phyloP scores from a whole-genome alignment of 2,329 filamentous ascomycete genomes.

The Penicillium sp. region DNA sequence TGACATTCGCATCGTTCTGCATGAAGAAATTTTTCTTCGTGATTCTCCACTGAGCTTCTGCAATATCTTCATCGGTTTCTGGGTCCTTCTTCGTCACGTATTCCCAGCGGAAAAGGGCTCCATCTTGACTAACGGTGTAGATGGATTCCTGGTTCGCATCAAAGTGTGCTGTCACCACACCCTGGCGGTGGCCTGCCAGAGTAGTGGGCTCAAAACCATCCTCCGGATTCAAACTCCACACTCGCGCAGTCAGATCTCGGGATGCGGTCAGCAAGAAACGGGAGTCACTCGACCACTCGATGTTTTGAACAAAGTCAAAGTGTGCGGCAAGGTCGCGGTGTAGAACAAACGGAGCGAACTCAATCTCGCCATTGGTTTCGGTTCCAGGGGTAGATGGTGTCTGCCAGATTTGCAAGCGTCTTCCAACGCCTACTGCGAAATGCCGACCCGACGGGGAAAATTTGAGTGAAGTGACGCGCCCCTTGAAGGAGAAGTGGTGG shows the following conservation, averaged over 20 bases:
- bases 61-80: slow-evolving; percentile 61
- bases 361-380: slow-evolving; percentile 75
- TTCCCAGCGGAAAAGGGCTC: slow-evolving; percentile 92
- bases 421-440: slow-evolving; percentile 85
- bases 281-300: slow-evolving; percentile 96
- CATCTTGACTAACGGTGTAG: slow-evolving; percentile 95
- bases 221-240: slow-evolving; percentile 91
- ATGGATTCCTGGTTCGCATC: slow-evolving; percentile 88
- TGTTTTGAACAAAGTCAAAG: slow-evolving; percentile 80
- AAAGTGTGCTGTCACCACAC: slow-evolving; percentile 94
- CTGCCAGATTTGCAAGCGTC: slow-evolving; percentile 92
- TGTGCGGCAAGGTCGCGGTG: slow-evolving; percentile 86
- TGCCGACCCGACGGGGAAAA: slow-evolving; percentile 90
- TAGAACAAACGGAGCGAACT: slow-evolving; percentile 91
- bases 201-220: slow-evolving; percentile 88
- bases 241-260: slow-evolving; percentile 86
- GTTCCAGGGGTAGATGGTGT: slow-evolving; percentile 87
- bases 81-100: slow-evolving; percentile 67
- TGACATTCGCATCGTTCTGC: slow-evolving; percentile 83
- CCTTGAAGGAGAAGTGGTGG: slow-evolving; percentile 93
- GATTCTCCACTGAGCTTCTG: slow-evolving; percentile 84
- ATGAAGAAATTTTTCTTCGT: slow-evolving; percentile 91
- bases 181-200: slow-evolving; percentile 85
- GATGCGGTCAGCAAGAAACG: slow-evolving; percentile 91
- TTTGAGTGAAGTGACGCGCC: slow-evolving; percentile 75